Evolutionary conservation across 345 rosid genomes (phyloP), one percentile per base, ranked within the genome.

Genomic region (Populus alba): DNA sequence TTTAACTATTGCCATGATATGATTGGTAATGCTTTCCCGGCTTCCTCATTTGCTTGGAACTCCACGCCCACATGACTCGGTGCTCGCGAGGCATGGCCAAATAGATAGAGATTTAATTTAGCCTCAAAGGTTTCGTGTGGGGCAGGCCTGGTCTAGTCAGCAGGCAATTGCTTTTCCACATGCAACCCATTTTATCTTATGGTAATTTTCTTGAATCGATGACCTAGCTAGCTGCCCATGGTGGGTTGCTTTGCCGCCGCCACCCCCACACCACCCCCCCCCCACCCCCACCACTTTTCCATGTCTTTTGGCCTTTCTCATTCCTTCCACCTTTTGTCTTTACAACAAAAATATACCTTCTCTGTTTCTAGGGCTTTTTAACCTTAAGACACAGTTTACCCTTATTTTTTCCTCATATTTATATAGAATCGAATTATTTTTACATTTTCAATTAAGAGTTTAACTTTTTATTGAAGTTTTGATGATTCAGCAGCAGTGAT

Each of bases 151-250:
- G n/a, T 70, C 76, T 33, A 72, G 55, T 81, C 83, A 77, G 80
- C 80, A 71, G 63, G 62, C 43, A 77, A 33, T 33, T 38, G 25
- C 70, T 38, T 62, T 75, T 79, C 74, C 87, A 84, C 85, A 87
- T 85, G 90, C 91, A 76, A 37, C 51, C 82, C 79, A 85, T 80
- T 71, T 80, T 80, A 71, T 68, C 45, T 41, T 3, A 41, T 41
- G 45, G 11, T 41, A 3, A 9, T 9, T 41, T 10, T 9, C 10
- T 41, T 41, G 71, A 81, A 83, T 88, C 87, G 82, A 83, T 83
- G 83, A 80, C 69, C 76, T 79, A 79, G 75, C 73, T 81, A 77
- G 75, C 73, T 81, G 77, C 74, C 84, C 81, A 74, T 72, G 76
- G 77, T 77, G 53, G 68, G 62, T 75, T 74, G 45, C 66, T 59